Percentiles rank a stretch among this genome's conserved stretches.
These are phyloP conservation scores for Colletotrichum trifolii DNA, from an alignment of 2,329 filamentous ascomycete species.

Conservation along the genomic window DNA sequence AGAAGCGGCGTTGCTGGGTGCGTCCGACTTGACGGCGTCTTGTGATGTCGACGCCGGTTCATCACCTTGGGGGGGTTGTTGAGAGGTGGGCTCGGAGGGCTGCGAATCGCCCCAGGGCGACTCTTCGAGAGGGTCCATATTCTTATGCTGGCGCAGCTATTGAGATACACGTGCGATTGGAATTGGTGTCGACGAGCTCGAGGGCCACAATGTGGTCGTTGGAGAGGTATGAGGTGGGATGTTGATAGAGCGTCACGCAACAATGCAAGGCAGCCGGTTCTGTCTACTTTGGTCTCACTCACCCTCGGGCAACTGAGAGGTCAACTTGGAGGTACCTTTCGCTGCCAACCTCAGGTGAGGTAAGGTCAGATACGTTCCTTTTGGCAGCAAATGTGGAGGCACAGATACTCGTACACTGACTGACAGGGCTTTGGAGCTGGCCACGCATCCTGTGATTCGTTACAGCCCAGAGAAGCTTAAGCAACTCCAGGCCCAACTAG, in stretches of 20 bases:
- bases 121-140: conserved; percentile 62
- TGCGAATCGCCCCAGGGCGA: conserved; percentile 64
- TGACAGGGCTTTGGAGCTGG: conserved; percentile 5
- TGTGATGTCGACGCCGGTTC: conserved; percentile 41
- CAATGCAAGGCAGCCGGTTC: conserved; percentile 20
- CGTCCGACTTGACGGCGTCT: conserved; percentile 43
- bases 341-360: conserved; percentile 8
- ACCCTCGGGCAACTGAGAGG: conserved; percentile 5
- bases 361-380: conserved; percentile 2
- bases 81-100: conserved; percentile 46
- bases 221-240: conserved; percentile 8
- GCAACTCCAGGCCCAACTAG: conserved; percentile 14
- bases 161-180: conserved; percentile 2
- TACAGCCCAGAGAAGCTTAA: conserved; percentile 22
- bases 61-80: conserved; percentile 44
- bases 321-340: neutral
- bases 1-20: conserved; percentile 41
- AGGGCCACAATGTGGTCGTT: neutral
- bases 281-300: conserved; percentile 27
- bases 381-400: neutral
- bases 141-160: conserved; percentile 20
- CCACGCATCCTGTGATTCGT: conserved; percentile 32
- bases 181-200: conserved; percentile 6
- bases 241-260: conserved; percentile 25
- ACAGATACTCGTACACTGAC: neutral